A percentile compares a stretch with the other conserved stretches of the same genome.
phyloP scores from a whole-genome alignment of 306 rosid genomes.

The Prunus armeniaca region DNA sequence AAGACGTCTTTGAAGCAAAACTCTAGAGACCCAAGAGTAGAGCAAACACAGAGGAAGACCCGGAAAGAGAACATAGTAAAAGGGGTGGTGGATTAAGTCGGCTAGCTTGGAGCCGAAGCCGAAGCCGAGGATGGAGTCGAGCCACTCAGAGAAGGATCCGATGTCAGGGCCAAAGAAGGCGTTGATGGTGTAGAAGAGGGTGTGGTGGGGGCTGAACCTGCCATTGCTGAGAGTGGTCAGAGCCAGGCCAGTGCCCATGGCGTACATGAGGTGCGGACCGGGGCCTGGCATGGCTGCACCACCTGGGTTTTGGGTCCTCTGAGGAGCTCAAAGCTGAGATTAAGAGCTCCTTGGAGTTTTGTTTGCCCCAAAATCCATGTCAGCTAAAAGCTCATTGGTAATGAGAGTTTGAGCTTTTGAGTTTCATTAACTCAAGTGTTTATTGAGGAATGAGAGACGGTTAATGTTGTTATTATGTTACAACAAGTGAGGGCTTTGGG shows the following conservation, averaged over 20 bases:
- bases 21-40: conserved; percentile 60
- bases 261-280: conserved; percentile 85
- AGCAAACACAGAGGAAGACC: conserved; percentile 69
- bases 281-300: conserved; percentile 72
- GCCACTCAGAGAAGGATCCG: conserved; percentile 89
- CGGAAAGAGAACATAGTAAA: conserved; percentile 52
- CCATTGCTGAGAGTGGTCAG: conserved; percentile 48
- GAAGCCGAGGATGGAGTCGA: conserved; percentile 39
- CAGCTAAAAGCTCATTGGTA: not conserved
- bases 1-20: conserved; percentile 40
- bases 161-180: conserved; percentile 93
- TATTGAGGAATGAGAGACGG: not conserved
- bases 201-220: conserved; percentile 77
- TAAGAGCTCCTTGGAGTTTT: not conserved
- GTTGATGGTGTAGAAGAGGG: conserved; percentile 60
- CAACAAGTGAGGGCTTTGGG: not conserved
- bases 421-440: not conserved
- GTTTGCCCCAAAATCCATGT: not conserved
- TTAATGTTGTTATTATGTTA: not conserved
- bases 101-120: conserved; percentile 45
- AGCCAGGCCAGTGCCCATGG: conserved; percentile 71
- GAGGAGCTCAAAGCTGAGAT: not conserved
- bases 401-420: not conserved
- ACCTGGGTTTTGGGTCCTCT: not conserved
- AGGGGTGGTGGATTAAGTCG: conserved; percentile 62